Conservation (phyloP, 2,329 filamentous ascomycete species). For the Epichloe coenophiala region DNA sequence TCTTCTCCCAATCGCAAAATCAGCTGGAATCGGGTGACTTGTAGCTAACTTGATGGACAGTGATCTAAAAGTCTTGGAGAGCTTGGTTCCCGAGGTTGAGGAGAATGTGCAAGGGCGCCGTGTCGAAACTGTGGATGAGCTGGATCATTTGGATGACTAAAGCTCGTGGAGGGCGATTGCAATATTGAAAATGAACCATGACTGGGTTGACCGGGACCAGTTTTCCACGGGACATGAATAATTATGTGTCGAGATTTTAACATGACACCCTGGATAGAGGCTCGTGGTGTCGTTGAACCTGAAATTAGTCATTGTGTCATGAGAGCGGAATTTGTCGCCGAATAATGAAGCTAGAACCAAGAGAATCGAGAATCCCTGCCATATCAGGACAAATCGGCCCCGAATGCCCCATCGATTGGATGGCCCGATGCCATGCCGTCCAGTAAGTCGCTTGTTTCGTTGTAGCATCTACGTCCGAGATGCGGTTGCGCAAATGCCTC, state of each 20-base stretch:
- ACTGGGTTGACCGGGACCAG: too few species aligned
- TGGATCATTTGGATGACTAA: constrained; percentile 32
- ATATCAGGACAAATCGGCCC: background rate
- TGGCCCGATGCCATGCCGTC: background rate
- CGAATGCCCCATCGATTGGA: background rate
- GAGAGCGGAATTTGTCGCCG: too few species aligned
- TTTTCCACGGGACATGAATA: too few species aligned
- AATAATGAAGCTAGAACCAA: too few species aligned
- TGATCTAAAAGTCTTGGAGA: constrained; percentile 65
- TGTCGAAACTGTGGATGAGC: constrained; percentile 57
- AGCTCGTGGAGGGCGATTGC: too few species aligned
- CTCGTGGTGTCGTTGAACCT: too few species aligned
- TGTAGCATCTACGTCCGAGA: background rate
- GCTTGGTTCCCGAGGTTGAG: constrained; percentile 64
- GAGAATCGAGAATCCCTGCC: too few species aligned
- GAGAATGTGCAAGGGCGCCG: constrained; percentile 60
- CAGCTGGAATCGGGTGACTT: background rate
- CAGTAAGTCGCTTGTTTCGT: background rate
- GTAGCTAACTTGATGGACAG: constrained; percentile 21
- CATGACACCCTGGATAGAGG: too few species aligned
- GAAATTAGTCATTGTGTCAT: too few species aligned
- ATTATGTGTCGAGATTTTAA: too few species aligned
- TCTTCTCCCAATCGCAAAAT: background rate
- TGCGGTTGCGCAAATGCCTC: background rate
- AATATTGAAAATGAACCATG: too few species aligned